Conservation (phyloP, 768 basidiomycete genomes). For the Rhizopogon sp. region DNA sequence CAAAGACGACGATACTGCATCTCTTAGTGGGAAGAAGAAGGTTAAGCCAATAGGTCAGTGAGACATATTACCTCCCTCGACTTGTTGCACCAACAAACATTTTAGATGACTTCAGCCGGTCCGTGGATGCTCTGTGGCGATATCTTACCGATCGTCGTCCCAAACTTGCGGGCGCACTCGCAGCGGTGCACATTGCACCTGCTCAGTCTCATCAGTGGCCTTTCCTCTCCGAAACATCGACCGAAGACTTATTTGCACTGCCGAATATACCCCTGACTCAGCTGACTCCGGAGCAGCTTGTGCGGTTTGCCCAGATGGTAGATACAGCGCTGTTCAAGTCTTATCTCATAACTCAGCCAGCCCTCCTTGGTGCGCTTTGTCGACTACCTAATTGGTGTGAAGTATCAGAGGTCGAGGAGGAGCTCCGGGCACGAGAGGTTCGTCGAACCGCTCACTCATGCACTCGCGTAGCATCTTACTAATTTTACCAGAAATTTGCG, state of each 20-base stretch:
- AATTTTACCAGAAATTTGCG: constrained; percentile 65
- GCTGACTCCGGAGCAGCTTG: constrained; percentile 78
- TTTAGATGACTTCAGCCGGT: constrained; percentile 57
- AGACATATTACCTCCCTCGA: constrained; percentile 18
- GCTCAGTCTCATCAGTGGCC: constrained; percentile 64
- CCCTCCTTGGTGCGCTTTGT: constrained; percentile 80
- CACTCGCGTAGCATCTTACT: not conserved
- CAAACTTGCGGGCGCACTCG: constrained; percentile 75
- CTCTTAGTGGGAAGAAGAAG: constrained; percentile 37
- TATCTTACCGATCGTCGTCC: constrained; percentile 90
- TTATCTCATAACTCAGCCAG: constrained; percentile 78
- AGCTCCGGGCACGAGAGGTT: constrained; percentile 76
- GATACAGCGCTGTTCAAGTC: constrained; percentile 95
- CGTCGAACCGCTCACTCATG: constrained; percentile 9
- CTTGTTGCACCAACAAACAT: not conserved
- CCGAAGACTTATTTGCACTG: constrained; percentile 70
- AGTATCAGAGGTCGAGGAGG: constrained; percentile 88
- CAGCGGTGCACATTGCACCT: constrained; percentile 61
- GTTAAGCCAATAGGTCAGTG: constrained; percentile 19
- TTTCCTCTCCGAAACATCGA: constrained; percentile 65
- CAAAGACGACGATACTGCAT: constrained; percentile 64
- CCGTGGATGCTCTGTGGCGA: constrained; percentile 83
- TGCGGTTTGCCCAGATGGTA: constrained; percentile 88
- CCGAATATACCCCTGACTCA: constrained; percentile 70
- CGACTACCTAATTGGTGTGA: constrained; percentile 96